A percentile compares a stretch with the other conserved stretches of the same genome.
phyloP scores from a whole-genome alignment of 805 yeast genomes.

The Monosporozyma siamensis region DNA sequence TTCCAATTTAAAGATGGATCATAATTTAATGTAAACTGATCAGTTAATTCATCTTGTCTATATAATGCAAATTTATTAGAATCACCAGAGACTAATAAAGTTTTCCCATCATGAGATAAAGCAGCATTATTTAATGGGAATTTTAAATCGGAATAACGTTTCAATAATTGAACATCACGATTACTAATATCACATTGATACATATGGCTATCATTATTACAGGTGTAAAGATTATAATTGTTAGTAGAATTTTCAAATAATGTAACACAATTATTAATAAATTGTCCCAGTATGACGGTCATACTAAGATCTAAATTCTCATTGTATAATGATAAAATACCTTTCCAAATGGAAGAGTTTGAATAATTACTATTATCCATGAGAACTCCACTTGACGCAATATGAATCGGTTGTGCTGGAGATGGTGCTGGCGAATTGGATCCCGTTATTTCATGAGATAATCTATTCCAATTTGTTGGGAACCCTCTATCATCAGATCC shows the following conservation, averaged over 20 bases:
- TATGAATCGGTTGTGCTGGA: constrained; percentile 21
- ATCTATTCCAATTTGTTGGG: constrained; percentile 22
- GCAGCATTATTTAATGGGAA: constrained; percentile 70
- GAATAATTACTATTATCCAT: constrained; percentile 24
- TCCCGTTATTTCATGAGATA: constrained; percentile 8
- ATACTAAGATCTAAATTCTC: constrained; percentile 39
- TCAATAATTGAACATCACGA: constrained; percentile 36
- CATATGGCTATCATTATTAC: constrained; percentile 74
- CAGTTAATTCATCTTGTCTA: constrained; percentile 30
- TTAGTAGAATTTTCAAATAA: constrained; percentile 37
- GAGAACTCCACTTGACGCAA: constrained; percentile 24
- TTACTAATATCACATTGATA: constrained; percentile 53
- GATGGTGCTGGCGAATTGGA: neutral
- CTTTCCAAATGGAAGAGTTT: constrained; percentile 39
- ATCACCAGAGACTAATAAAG: constrained; percentile 69
- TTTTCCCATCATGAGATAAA: constrained; percentile 52
- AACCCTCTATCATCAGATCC: constrained; percentile 31
- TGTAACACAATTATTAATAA: constrained; percentile 74
- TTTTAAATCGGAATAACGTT: constrained; percentile 40
- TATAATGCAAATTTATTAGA: constrained; percentile 51
- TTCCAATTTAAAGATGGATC: constrained; percentile 17
- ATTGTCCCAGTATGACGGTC: constrained; percentile 60
- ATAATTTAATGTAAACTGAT: constrained; percentile 22
- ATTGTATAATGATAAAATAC: constrained; percentile 37
- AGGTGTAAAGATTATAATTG: constrained; percentile 51